Base-by-base conservation (phyloP, 2,329 filamentous ascomycete genomes). In the Apiospora aurea region DNA sequence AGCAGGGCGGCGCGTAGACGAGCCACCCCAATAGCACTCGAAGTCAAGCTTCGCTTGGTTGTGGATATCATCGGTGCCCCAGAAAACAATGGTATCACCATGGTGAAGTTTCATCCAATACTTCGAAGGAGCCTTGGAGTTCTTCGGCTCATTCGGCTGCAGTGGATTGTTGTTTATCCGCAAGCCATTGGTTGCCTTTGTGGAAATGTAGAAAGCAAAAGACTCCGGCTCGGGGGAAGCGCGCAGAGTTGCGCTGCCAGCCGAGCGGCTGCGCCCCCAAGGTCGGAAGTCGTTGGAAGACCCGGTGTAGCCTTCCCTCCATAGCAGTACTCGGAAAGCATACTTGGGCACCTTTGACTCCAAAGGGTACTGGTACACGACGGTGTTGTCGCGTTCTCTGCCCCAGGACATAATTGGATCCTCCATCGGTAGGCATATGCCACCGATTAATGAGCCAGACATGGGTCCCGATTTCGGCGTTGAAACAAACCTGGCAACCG, bases 281-380 rank as follows among this genome's bases (percentile, higher is more conserved):
- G 87, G 87, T 47, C 85, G 84, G 69, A 86, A 78, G 29, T 88
- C 86, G 67, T 85, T 86, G 68, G 84, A 84, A 10, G 88, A 85
- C 72, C 94, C 92, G 29, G 71, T 75, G 72, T 92, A 91, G 14
- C 89, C 89, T 0, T 91, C 87, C 71, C 89, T 91, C 87, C 92
- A 94, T 43, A 96, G 89, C 46, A 94, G 86, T 49, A 98, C 85
- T 77, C 93, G 92, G 76, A 97, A 90, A 0, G 94, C 94, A 74
- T 92, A 91, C 79, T 96, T 96, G 1, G 95, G 94, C 47, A 98
- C 90, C 21, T 91, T 91, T 2, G 86, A 87, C 75, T 98, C 94
- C 34, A 84, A 83, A 43, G 81, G 83, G 67, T 91, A 85, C 0
- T 87, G 82, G 77, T 95, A 94, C 2, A 91, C 85, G 43, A 91